Conservation (phyloP, 1,284 basidiomycete genomes). For the Ceratobasidium sp. region DNA sequence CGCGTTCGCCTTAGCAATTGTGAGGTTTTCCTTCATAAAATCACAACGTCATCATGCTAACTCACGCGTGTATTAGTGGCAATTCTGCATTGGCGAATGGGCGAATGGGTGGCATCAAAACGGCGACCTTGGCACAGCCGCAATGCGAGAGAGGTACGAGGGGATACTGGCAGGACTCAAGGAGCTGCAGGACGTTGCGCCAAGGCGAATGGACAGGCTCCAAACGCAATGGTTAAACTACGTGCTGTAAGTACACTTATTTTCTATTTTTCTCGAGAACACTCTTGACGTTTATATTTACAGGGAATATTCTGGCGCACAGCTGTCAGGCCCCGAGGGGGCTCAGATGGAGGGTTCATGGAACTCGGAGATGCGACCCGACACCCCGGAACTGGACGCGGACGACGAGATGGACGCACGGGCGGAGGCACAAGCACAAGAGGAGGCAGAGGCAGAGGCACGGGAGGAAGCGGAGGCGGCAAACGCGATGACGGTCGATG, state of each 20-base stretch:
- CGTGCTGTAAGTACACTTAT: constrained; percentile 8
- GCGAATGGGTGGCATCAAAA: neutral
- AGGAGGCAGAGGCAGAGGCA: too few relatives aligned
- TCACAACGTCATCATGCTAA: too few relatives aligned
- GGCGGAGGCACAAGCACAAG: neutral
- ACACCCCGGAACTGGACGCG: neutral
- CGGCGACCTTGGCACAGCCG: neutral
- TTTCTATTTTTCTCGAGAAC: neutral
- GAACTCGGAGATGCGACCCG: neutral
- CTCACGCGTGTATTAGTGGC: too few relatives aligned
- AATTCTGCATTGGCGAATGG: constrained; percentile 32
- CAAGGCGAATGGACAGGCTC: neutral
- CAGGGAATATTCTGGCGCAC: constrained; percentile 13
- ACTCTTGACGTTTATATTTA: neutral
- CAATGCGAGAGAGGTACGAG: constrained; percentile 24
- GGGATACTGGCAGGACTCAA: neutral
- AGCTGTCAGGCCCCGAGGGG: neutral
- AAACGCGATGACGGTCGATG: neutral
- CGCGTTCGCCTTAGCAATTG: constrained; percentile 15
- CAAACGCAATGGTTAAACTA: constrained; percentile 2
- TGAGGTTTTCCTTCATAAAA: constrained; percentile 4
- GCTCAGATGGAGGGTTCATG: neutral
- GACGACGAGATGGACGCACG: neutral
- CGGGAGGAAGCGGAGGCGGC: too few relatives aligned
- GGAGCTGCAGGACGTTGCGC: neutral